These are phyloP conservation scores for Conringia planisiliqua DNA, from an alignment of 345 rosid genomes.

Conservation along the genomic window DNA sequence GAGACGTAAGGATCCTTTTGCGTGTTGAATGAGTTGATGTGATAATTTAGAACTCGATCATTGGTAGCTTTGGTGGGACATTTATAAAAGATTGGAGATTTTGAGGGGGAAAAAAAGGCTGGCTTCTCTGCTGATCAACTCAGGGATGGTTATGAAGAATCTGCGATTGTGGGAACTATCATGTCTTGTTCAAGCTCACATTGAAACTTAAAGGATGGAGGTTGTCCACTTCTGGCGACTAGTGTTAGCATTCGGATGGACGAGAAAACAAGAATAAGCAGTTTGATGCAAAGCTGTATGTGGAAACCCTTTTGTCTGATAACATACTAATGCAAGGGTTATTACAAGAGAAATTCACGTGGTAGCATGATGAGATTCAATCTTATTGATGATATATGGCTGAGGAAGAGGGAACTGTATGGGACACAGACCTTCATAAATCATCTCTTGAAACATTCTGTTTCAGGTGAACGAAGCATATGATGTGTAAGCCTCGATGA, in stretches of 20 bases:
- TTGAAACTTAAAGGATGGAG: no score
- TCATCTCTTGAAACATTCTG: constrained; percentile 18
- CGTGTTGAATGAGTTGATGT: no score
- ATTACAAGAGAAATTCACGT: not conserved
- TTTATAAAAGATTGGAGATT: not conserved
- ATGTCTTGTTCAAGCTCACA: no score
- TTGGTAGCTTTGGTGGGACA: not conserved
- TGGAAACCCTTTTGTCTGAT: not conserved
- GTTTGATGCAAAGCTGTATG: not conserved
- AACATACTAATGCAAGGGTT: not conserved
- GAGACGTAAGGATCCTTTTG: not conserved
- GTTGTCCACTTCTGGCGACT: not conserved
- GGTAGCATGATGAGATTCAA: not conserved
- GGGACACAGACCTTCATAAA: constrained; percentile 23
- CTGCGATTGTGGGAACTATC: not conserved
- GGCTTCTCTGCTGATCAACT: not conserved
- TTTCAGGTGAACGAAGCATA: constrained; percentile 26
- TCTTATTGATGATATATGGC: not conserved
- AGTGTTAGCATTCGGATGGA: not conserved
- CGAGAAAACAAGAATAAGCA: not conserved
- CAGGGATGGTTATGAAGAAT: not conserved
- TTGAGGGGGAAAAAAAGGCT: no score
- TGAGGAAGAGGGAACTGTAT: not conserved
- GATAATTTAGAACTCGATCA: not conserved
- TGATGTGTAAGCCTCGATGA: constrained; percentile 56